phyloP scores from a whole-genome alignment of 768 basidiomycete genomes.

The Filobasidium floriforme region DNA sequence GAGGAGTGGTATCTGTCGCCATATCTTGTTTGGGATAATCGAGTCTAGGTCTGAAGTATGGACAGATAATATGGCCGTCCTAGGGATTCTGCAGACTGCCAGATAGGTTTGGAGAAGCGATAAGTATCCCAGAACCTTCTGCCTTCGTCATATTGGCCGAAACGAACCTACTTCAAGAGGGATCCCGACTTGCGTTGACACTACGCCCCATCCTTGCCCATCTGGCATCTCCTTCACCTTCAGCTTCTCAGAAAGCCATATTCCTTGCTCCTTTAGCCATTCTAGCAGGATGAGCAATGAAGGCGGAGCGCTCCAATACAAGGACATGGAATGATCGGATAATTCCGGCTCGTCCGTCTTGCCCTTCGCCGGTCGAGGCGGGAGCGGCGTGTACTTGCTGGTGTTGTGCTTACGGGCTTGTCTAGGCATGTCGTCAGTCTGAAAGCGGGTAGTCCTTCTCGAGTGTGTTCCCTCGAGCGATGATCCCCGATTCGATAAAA shows the following conservation, averaged over 20 bases:
- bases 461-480: too few species aligned
- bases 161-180: slow-evolving; percentile 20
- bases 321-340: neutral
- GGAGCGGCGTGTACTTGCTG: too few species aligned
- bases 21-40: slow-evolving; percentile 6
- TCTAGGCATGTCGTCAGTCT: too few species aligned
- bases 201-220: slow-evolving; percentile 6
- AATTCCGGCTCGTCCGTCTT: neutral
- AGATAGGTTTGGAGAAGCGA: neutral
- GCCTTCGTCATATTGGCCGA: neutral
- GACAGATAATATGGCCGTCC: slow-evolving; percentile 19
- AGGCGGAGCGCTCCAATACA: neutral
- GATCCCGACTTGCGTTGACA: slow-evolving; percentile 4
- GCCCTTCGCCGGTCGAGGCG: neutral
- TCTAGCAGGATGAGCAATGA: slow-evolving; percentile 13
- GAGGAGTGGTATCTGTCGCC: slow-evolving; percentile 24
- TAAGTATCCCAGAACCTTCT: neutral
- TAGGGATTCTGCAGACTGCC: slow-evolving; percentile 21
- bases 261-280: slow-evolving; percentile 15
- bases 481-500: too few species aligned
- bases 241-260: slow-evolving; percentile 20
- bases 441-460: too few species aligned
- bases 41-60: slow-evolving; percentile 2
- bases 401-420: too few species aligned
- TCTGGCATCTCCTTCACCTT: slow-evolving; percentile 10